phyloP scores from a whole-genome alignment of 2,329 filamentous ascomycete genomes.

The Taxawa tesnikishii region DNA sequence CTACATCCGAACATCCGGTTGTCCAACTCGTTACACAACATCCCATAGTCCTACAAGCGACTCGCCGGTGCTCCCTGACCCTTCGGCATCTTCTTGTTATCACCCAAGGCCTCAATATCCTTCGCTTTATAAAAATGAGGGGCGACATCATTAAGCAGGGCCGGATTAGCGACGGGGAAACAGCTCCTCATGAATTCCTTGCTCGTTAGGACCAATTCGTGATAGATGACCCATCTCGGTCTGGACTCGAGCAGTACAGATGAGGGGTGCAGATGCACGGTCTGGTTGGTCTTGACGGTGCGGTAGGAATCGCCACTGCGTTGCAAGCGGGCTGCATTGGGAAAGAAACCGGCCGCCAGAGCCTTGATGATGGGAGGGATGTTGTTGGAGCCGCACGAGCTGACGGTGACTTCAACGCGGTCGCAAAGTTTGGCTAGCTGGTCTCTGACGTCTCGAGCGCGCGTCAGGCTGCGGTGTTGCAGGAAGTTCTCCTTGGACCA shows the following conservation, averaged over 20 bases:
- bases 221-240: conserved; percentile 81
- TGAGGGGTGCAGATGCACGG: conserved; percentile 84
- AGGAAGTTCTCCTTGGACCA: conserved; percentile 92
- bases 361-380: conserved; percentile 73
- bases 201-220: conserved; percentile 66
- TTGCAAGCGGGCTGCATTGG: conserved; percentile 76
- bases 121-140: conserved; percentile 92
- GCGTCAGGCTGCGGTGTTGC: conserved; percentile 77
- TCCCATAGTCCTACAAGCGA: conserved; percentile 8
- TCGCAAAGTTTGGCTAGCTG: conserved; percentile 89
- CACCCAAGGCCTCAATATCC: conserved; percentile 68
- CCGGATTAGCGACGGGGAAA: conserved; percentile 65
- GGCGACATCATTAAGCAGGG: conserved; percentile 80
- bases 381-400: conserved; percentile 59
- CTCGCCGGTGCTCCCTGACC: conserved; percentile 29
- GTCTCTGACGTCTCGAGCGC: conserved; percentile 83
- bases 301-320: conserved; percentile 78
- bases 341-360: conserved; percentile 85
- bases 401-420: conserved; percentile 67
- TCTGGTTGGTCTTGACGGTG: conserved; percentile 80
- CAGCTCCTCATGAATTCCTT: conserved; percentile 90
- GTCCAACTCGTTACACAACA: too few relatives aligned
- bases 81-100: conserved; percentile 64
- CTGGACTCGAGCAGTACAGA: conserved; percentile 68
- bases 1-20: too few relatives aligned